Evolutionary conservation across 2,329 filamentous ascomycete genomes (phyloP).

Genomic region (Sphaerulina musiva): DNA sequence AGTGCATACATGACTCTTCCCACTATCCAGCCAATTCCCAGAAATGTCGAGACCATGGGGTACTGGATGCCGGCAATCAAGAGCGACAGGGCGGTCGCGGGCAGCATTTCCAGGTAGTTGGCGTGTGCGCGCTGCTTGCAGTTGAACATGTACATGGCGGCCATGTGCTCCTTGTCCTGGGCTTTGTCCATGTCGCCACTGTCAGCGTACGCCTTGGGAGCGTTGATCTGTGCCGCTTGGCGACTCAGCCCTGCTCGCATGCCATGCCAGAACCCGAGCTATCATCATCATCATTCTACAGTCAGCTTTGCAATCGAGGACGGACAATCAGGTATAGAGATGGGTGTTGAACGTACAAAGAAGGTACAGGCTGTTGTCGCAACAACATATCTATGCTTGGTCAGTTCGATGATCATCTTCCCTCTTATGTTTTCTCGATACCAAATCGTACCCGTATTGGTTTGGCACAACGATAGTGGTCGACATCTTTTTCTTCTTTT

Average conservation of each 20-base stretch:
- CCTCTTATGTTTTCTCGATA: neutral
- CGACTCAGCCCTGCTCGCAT: conserved; percentile 42
- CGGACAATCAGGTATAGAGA: too few relatives aligned
- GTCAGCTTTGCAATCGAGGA: neutral
- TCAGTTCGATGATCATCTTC: conserved; percentile 1
- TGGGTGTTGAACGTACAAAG: conserved; percentile 31
- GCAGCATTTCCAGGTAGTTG: conserved; percentile 56
- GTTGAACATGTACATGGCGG: conserved; percentile 43
- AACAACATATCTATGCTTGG: conserved; percentile 47
- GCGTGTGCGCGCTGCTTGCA: conserved; percentile 48
- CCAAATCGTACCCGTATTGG: conserved; percentile 43
- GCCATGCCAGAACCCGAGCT: conserved; percentile 48
- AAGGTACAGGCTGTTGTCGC: conserved; percentile 50
- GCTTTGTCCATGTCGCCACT: conserved; percentile 46
- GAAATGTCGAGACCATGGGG: conserved; percentile 42
- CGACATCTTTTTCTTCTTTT: conserved; percentile 8
- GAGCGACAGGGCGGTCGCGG: conserved; percentile 46
- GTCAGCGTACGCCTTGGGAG: conserved; percentile 55
- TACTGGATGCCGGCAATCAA: conserved; percentile 51
- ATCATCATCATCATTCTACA: neutral
- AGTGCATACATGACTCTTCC: conserved; percentile 45
- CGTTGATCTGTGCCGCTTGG: conserved; percentile 48
- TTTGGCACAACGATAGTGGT: conserved; percentile 40
- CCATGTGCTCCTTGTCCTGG: conserved; percentile 36
- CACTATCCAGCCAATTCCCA: conserved; percentile 48